Evolutionary conservation across 768 basidiomycete genomes (phyloP).

Genomic region (Glaciozyma martinii): DNA sequence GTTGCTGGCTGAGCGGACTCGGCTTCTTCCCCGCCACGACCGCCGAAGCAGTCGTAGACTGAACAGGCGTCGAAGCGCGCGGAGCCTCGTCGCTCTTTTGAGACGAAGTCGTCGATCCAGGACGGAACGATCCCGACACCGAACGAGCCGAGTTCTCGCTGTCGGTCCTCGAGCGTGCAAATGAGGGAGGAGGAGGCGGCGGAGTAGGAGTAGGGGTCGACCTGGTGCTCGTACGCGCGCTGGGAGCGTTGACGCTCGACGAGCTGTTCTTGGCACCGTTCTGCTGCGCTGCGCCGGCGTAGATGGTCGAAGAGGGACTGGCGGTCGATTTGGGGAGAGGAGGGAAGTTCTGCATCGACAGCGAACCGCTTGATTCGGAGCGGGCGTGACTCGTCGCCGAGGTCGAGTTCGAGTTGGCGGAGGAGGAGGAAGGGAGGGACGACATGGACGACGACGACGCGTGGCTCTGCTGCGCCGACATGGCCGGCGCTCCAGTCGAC

Average conservation of each 20-base stretch:
- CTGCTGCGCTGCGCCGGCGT: background rate
- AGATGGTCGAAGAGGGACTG: background rate
- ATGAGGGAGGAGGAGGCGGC: background rate
- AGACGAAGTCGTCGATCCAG: background rate
- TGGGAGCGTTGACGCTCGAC: background rate
- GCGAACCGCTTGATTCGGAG: constrained; percentile 2
- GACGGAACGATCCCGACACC: background rate
- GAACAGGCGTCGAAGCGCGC: background rate
- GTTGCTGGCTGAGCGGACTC: constrained; percentile 1
- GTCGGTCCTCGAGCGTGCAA: constrained; percentile 13
- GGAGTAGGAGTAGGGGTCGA: background rate
- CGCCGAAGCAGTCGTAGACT: background rate
- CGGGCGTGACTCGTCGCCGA: background rate
- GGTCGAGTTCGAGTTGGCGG: too few species aligned
- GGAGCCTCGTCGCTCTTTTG: background rate
- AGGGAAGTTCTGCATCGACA: constrained; percentile 6
- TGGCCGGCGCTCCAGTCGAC: background rate
- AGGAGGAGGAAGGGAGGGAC: background rate
- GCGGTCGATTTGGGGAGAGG: background rate
- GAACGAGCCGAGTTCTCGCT: constrained; percentile 14
- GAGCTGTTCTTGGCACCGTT: background rate
- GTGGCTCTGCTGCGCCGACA: background rate
- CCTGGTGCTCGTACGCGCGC: background rate
- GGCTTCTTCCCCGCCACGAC: constrained; percentile 1
- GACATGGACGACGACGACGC: background rate